These are phyloP conservation scores for Bipolaris zeicola DNA, from an alignment of 2,329 filamentous ascomycete genomes.

Conservation along the genomic window DNA sequence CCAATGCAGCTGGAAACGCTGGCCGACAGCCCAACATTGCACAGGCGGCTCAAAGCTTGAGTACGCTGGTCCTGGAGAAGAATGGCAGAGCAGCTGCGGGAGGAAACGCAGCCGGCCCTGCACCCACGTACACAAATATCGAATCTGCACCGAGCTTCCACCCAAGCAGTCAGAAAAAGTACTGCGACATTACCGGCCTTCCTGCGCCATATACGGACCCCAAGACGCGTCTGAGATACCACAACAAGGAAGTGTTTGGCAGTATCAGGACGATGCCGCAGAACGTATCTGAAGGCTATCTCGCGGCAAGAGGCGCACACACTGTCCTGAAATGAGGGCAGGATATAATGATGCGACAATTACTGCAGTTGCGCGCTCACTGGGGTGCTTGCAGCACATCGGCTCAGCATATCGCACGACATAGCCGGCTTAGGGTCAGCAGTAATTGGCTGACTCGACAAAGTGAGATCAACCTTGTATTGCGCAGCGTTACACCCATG, in stretches of 20 bases:
- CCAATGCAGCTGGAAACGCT: constrained; percentile 67
- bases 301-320: constrained; percentile 89
- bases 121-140: constrained; percentile 92
- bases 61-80: constrained; percentile 87
- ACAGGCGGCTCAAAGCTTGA: constrained; percentile 85
- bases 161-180: constrained; percentile 78
- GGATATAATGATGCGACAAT: not conserved
- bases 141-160: constrained; percentile 88
- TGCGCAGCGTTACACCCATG: not conserved
- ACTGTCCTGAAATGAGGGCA: constrained; percentile 80
- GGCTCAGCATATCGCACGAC: not conserved
- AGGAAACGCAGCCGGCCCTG: constrained; percentile 58
- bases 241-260: constrained; percentile 89
- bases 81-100: constrained; percentile 55
- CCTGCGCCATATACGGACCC: constrained; percentile 92
- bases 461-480: not conserved
- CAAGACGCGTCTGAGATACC: constrained; percentile 90
- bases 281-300: constrained; percentile 81
- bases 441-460: not conserved
- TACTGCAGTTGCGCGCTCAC: not conserved
- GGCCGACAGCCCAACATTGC: constrained; percentile 69
- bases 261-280: constrained; percentile 81
- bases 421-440: not conserved
- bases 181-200: constrained; percentile 94
- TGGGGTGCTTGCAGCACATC: not conserved